Evolutionary conservation across 2,329 filamentous ascomycete genomes (phyloP).

Genomic region (Parastagonospora nodorum): DNA sequence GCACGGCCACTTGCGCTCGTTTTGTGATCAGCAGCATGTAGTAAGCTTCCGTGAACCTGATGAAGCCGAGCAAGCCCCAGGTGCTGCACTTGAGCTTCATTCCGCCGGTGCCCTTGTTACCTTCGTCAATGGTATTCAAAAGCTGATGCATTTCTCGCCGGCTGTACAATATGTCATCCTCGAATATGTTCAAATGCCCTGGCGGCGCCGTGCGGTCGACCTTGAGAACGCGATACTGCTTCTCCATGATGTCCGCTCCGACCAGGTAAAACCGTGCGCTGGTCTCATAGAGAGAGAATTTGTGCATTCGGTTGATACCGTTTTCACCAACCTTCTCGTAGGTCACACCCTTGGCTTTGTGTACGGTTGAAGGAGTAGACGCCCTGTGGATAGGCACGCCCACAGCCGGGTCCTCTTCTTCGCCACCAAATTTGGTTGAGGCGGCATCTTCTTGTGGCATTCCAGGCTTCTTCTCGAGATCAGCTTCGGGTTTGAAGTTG

Average conservation of each 20-base stretch:
- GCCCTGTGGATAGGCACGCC: slow-evolving; percentile 47
- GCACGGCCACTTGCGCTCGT: slow-evolving; percentile 91
- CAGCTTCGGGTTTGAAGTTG: slow-evolving; percentile 38
- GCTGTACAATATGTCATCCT: slow-evolving; percentile 94
- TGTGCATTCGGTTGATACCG: slow-evolving; percentile 72
- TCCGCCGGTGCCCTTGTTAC: slow-evolving; percentile 87
- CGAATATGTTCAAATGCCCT: slow-evolving; percentile 80
- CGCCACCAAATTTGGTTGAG: slow-evolving; percentile 45
- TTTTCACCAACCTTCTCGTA: slow-evolving; percentile 51
- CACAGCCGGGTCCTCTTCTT: slow-evolving; percentile 48
- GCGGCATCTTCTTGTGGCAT: slow-evolving; percentile 36
- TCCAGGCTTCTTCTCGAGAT: slow-evolving; percentile 38
- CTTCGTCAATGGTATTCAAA: slow-evolving; percentile 92
- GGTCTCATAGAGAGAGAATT: slow-evolving; percentile 97
- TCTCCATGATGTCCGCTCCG: slow-evolving; percentile 87
- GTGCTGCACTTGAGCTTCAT: slow-evolving; percentile 87
- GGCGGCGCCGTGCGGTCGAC: slow-evolving; percentile 86
- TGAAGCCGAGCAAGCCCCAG: slow-evolving; percentile 94
- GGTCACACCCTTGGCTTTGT: slow-evolving; percentile 44
- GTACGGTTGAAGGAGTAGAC: slow-evolving; percentile 45
- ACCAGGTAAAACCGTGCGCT: slow-evolving; percentile 92
- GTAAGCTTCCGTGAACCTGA: slow-evolving; percentile 91
- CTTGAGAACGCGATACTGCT: slow-evolving; percentile 87
- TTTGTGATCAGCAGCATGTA: slow-evolving; percentile 98
- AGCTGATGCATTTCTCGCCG: slow-evolving; percentile 91